Conservation (phyloP, 495 filamentous ascomycete species). For the Lasiosphaeria miniovina region DNA sequence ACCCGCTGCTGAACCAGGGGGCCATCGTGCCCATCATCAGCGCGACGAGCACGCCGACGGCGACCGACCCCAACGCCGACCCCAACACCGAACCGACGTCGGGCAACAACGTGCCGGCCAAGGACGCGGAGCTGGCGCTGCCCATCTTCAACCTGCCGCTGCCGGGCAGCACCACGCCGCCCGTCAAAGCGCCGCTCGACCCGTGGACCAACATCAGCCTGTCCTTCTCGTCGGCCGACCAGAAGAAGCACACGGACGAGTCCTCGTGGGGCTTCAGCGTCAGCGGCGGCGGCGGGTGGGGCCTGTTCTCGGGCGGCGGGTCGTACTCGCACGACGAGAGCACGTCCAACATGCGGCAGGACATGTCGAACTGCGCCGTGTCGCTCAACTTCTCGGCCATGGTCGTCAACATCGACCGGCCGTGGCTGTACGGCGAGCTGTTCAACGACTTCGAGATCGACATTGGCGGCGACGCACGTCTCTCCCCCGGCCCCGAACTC, state of each 20-base stretch:
- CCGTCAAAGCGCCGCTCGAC: not conserved
- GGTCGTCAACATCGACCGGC: not conserved
- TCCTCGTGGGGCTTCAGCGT: not conserved
- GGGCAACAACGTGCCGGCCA: not conserved
- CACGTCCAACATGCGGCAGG: not conserved
- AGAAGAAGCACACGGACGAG: not conserved
- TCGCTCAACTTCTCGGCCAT: not conserved
- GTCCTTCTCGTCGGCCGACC: not conserved
- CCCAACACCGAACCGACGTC: not conserved
- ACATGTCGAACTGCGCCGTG: not conserved
- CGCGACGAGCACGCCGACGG: not conserved
- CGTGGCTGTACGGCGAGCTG: conserved; percentile 6
- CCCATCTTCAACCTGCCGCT: not conserved
- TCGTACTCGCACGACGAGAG: conserved; percentile 1
- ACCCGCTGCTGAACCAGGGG: too few relatives aligned
- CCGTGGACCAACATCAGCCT: not conserved
- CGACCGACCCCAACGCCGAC: not conserved
- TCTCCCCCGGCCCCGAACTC: conserved; percentile 2
- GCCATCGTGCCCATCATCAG: too few relatives aligned
- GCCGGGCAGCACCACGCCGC: not conserved
- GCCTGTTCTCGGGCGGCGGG: not conserved
- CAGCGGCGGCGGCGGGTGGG: not conserved
- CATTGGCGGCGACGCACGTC: conserved; percentile 17
- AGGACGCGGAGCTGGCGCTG: not conserved
- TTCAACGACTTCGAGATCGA: conserved; percentile 7